Conservation (phyloP, 352 stramenopile species). For the Peronosclerospora sorghi region DNA sequence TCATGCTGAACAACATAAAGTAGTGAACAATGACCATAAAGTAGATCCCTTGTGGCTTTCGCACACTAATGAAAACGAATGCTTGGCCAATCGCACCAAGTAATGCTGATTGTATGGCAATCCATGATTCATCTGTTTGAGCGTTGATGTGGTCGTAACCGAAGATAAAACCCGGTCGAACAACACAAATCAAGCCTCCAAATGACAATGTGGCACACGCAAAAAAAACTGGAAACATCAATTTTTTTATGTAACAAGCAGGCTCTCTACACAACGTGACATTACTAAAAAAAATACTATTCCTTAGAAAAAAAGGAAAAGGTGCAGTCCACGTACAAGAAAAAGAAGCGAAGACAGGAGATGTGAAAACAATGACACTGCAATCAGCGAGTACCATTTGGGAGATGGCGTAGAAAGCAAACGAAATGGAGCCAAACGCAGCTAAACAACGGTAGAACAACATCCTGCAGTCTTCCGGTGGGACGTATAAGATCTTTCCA, state of each 20-base stretch:
- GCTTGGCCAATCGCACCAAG: conserved; percentile 49
- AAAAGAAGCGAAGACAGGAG: conserved; percentile 63
- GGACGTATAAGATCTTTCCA: conserved; percentile 38
- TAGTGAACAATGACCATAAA: conserved; percentile 67
- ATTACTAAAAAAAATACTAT: too few species aligned
- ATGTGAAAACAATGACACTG: conserved; percentile 67
- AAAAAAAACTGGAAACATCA: conserved; percentile 28
- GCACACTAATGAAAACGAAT: conserved; percentile 61
- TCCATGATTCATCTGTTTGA: conserved; percentile 32
- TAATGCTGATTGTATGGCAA: conserved; percentile 38
- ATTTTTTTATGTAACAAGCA: conserved; percentile 34
- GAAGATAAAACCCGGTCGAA: conserved; percentile 41
- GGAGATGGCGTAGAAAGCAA: conserved; percentile 65
- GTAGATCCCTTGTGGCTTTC: conserved; percentile 44
- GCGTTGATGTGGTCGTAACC: conserved; percentile 35
- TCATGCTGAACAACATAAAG: conserved; percentile 57
- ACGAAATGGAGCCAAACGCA: conserved; percentile 61
- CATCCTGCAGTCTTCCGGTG: conserved; percentile 35
- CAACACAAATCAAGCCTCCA: conserved; percentile 38
- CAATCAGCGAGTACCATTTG: conserved; percentile 72
- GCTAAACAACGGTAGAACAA: conserved; percentile 54
- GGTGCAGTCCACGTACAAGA: conserved; percentile 22
- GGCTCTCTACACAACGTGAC: conserved; percentile 17
- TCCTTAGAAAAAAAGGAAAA: background rate
- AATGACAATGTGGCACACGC: conserved; percentile 34